Evolutionary conservation across 345 rosid species (phyloP), one percentile per base, ranked within the genome.

Genomic region (Camelina sativa): DNA sequence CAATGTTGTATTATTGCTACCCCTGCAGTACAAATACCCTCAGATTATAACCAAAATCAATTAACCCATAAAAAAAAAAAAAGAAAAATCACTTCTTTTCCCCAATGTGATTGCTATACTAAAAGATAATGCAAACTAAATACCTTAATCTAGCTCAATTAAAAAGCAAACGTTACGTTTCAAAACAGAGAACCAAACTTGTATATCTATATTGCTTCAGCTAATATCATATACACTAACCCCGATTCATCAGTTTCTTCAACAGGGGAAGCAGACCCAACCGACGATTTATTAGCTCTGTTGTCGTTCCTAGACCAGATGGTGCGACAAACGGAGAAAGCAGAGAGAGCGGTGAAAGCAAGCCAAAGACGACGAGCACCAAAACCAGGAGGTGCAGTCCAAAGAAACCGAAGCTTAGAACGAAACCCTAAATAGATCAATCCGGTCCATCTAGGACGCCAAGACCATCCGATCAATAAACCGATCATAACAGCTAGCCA

Each of bases 401-500:
- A 87, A 3, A 90, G 51, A 79, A 89, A 92, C 72, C 98, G 84
- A 59, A 92, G 86, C 83, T 87, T 88, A 72, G 90, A 80, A 28
- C 97, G 91, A 38, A 92, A 78, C 58, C 98, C 98, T 44, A 95
- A 81, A 60, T 87, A 95, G 32, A 95, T 73, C 84, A 95, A 83
- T 6, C 96, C 79, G 15, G 99, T 95, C 98, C 99, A 95, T 63
- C 96, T 80, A 0, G 99, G 99, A 34, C 99, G 88, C 98, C 99
- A 92, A 11, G 99, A 82, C 99, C 99, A 95, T 57, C 99, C 99
- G 81, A 92, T 90, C 41, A 92, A 65, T 69, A 92, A 90, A 3
- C 99, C 99, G 80, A 95, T 92, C 99, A 86, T 90, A 23, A 95
- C 88, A 51, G 98, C 96, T 3, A 92, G 89, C 99, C 99, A 92